Evolutionary conservation across 208 protist genomes (phyloP), one percentile per base, ranked within the genome.

Genomic region (Trypanosomatidae sp.): DNA sequence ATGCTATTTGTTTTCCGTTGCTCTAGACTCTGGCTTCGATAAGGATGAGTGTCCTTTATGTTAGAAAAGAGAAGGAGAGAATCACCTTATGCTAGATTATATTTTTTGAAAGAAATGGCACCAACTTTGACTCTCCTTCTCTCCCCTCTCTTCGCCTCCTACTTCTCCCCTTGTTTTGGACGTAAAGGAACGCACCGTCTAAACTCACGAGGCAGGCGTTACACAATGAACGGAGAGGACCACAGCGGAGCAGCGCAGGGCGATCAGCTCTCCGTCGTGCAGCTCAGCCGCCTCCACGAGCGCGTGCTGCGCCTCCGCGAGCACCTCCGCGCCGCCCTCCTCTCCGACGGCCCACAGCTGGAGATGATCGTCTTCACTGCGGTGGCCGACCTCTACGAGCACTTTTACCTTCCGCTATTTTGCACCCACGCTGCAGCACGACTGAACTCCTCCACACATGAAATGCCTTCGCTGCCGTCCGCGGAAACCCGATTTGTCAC

Each of bases 261-360:
- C n/a, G 69, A 74, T 15, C 15, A 58, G 12, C 47, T 80, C 46
- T 80, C 79, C 13, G 55, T 83, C 2, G 62, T 76, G n/a, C 52
- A 58, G 3, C 79, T 92, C 41, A 79, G 73, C 55, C 71, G 41
- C 1, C 39, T 91, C 6, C 66, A 84, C 25, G 75, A 78, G 9
- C 53, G 79, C 4, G 80, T 91, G 68, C 64, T 80, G 47, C 47
- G 49, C 19, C 71, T 94, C 36, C 87, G 90, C 1, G 53, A 59
- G 10, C 55, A 79, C 30, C 64, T 94, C 2, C 73, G 81, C 0
- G 65, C 60, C n/a, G 87, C 80, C 3, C 81, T 94, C 33, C 58
- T 91, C 25, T 67, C 85, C 36, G 79, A 92, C 53, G 78, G 78
- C 4, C 88, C 84, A 13, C 80, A 83, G 22, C 60, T 78, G 64